Evolutionary conservation across 148 eudicot species (phyloP), one percentile per base, ranked within the genome.

Genomic region (Limonium bicolor): DNA sequence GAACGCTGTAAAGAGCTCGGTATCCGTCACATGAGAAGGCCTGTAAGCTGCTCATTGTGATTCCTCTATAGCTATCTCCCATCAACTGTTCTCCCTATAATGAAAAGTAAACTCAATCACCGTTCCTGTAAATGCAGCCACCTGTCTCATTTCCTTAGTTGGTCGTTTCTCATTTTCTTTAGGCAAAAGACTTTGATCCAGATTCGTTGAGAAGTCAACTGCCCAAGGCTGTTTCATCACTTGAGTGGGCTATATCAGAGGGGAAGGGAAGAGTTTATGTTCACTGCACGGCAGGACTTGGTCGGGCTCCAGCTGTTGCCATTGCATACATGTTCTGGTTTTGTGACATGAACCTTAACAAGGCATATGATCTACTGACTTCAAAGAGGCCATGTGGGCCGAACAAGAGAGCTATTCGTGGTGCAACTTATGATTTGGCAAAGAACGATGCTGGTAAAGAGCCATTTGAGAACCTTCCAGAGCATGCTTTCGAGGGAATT

Each of bases 321-420:
- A 76, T 87, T 54, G 80, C 96, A 30, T 82, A 87, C 62, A 76
- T 87, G 82, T 87, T 76, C 74, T 87, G 96, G 96, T 87, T 87
- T 30, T 61, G 74, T 46, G 75, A 53, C 51, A 82, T 76, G 83
- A 68, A 79, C 59, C 72, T 87, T 27, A 63, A 72, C 7, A 55
- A 57, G 27, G 86, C 94, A 20, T 87, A 87, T 49, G 62, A 74
- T 20, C 41, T 43, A 6, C 80, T 87, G 11, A 79, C 86, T 24
- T 63, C 72, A 33, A 76, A 67, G 64, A 73, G 96, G 56, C 94
- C 94, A 16, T 87, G 96, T 58, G 96, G 96, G 7, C 96, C 96
- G 8, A 87, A 72, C 67, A 82, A 54, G 62, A 67, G 39, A 35
- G 90, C 96, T 17, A 79, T 87, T 29, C 78, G 86, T 21, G 96